Conservation (phyloP, 345 rosid genomes). For the Euphorbia tirucalli region DNA sequence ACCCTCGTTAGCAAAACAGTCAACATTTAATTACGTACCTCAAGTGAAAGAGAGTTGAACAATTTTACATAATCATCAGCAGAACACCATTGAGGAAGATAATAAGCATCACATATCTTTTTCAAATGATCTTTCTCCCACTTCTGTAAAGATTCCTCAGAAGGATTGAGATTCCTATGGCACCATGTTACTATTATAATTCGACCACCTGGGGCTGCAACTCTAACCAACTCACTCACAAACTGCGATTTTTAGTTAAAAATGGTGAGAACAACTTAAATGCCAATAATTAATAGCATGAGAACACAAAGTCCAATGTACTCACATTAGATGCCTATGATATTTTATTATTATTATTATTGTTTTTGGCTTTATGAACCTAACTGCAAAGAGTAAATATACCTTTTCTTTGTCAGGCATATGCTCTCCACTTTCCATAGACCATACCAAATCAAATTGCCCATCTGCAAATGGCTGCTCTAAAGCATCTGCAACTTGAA, state of each 20-base stretch:
- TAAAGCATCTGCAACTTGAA: constrained; percentile 90
- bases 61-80: constrained; percentile 64
- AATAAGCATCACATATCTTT: constrained; percentile 70
- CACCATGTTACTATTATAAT: constrained; percentile 94
- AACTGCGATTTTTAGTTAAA: constrained; percentile 45
- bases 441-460: constrained; percentile 82
- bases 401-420: constrained; percentile 5
- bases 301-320: no score
- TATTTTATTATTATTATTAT: constrained; percentile 20
- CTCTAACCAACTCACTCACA: constrained; percentile 70
- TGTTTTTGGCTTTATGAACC: constrained; percentile 49
- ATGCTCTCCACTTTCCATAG: constrained; percentile 98
- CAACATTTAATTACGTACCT: constrained; percentile 33
- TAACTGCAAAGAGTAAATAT: no score
- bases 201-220: constrained; percentile 76
- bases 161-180: constrained; percentile 64
- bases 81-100: constrained; percentile 90
- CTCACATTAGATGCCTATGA: not conserved
- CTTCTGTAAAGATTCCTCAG: constrained; percentile 59
- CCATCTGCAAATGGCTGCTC: constrained; percentile 85
- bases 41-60: constrained; percentile 50
- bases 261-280: not conserved
- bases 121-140: constrained; percentile 67
- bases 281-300: not conserved
- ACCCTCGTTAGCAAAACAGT: no score